These are phyloP conservation scores for Arthrobotrys sinensis DNA, from an alignment of 2,329 filamentous ascomycete genomes.

Conservation along the genomic window DNA sequence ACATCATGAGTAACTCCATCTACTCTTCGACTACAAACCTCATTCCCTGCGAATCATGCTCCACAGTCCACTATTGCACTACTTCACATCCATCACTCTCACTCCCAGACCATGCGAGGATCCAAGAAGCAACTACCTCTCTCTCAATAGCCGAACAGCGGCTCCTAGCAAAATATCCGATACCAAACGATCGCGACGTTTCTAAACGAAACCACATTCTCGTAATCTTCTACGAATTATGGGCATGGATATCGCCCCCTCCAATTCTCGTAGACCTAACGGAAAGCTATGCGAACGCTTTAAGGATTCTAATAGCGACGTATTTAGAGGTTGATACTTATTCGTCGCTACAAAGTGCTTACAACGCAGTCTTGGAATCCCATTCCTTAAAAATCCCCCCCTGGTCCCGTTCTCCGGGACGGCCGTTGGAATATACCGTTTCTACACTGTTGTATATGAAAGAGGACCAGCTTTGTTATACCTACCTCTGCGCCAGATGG, in stretches of 20 bases:
- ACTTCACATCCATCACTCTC: not conserved
- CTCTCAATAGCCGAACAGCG: constrained; percentile 4
- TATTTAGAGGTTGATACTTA: not conserved
- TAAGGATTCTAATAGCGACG: not conserved
- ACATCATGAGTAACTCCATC: not conserved
- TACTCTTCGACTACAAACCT: not conserved
- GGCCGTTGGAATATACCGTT: constrained; percentile 2
- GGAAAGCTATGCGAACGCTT: not conserved
- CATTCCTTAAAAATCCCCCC: not conserved
- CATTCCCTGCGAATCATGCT: not conserved
- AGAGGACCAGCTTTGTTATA: constrained; percentile 31
- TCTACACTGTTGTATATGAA: constrained; percentile 1
- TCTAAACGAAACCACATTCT: not conserved
- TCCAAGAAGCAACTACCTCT: not conserved
- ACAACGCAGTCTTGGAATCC: not conserved
- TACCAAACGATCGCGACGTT: not conserved
- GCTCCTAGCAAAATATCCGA: not conserved
- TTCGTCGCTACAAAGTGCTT: not conserved
- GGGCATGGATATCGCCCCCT: too few relatives aligned
- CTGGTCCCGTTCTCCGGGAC: not conserved
- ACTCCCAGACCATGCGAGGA: not conserved
- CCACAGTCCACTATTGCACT: not conserved
- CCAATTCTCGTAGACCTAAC: not conserved
- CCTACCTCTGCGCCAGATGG: constrained; percentile 10
- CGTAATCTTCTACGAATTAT: not conserved